Evolutionary conservation across 139 green algal species (phyloP), one percentile per base, ranked within the genome.

Genomic region (Chlamydomonas asymmetrica): DNA sequence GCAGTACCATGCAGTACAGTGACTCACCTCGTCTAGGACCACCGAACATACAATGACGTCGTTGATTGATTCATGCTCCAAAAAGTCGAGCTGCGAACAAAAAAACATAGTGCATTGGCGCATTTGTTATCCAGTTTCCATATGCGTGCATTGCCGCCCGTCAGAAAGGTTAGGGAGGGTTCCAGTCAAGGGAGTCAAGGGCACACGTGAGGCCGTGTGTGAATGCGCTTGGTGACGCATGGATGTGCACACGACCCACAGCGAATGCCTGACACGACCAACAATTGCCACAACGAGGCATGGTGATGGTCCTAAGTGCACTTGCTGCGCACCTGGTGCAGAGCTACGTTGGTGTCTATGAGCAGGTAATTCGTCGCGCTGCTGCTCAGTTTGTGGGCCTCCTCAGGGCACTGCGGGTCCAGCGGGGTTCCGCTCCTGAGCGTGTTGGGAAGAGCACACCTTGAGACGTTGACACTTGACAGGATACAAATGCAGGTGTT

Each of bases 341-440:
- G 86, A 0, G 84, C 96, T 2, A 98, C 87, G 68, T 99, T 99
- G 65, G 96, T 97, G 83, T 98, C 96, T 16, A 98, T 89, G 29
- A 98, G 80, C 40, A 98, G 72, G 76, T 98, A 97, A 65, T 92
- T 80, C 22, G 75, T 25, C 0, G 92, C 93, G 32, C 87, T 76
- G 4, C 76, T 22, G 41, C 78, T 84, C 27, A 98, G 87, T 69
- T 91, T 91, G 63, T 84, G 77, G 2, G 73, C 65, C 23, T 77
- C 77, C 1, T 76, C 40, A n/a, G 88, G 73, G 56, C 88, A 94
- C 4, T 89, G 61, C 23, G 89, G 86, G 77, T 97, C 91, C 45
- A 94, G 71, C 0, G 86, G 82, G 0, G 88, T 86, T 56, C 92
- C 94, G 72, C 86, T 92, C 76, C 87, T 92, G 66, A 16, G 60